Conservation (phyloP, 352 stramenopile species). For the Globisporangium apiculatum region DNA sequence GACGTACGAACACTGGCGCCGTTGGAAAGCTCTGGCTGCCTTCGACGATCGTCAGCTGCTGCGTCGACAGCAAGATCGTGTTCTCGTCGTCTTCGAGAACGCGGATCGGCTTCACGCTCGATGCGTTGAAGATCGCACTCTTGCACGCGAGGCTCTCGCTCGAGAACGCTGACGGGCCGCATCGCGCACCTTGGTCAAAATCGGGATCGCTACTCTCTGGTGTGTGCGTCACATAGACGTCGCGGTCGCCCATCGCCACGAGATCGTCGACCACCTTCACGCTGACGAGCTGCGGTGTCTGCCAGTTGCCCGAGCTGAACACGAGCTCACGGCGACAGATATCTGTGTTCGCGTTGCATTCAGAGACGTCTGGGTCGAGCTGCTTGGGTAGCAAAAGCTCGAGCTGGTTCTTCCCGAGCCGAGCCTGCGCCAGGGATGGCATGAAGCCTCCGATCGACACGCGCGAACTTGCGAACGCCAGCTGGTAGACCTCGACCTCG, state of each 20-base stretch:
- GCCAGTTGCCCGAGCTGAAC: constrained; percentile 57
- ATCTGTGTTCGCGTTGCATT: constrained; percentile 25
- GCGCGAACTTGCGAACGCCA: constrained; percentile 38
- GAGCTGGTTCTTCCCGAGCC: constrained; percentile 39
- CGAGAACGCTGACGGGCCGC: background rate
- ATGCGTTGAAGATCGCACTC: constrained; percentile 32
- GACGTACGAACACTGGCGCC: constrained; percentile 25
- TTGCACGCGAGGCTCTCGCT: constrained; percentile 18
- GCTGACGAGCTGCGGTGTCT: constrained; percentile 22
- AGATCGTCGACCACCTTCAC: constrained; percentile 39
- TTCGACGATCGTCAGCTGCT: constrained; percentile 17
- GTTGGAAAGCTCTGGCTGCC: constrained; percentile 39
- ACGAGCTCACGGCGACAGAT: constrained; percentile 54
- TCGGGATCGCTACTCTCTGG: constrained; percentile 35
- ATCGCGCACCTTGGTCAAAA: constrained; percentile 32
- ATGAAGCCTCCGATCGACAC: constrained; percentile 50
- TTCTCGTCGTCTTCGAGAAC: constrained; percentile 65
- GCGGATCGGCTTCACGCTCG: constrained; percentile 35
- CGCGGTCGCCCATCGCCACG: constrained; percentile 43
- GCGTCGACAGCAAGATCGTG: constrained; percentile 41
- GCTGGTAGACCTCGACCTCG: constrained; percentile 61
- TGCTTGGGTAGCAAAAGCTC: constrained; percentile 17
- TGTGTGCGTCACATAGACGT: constrained; percentile 41
- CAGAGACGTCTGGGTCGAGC: constrained; percentile 11
- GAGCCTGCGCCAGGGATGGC: constrained; percentile 28